Evolutionary conservation across 345 rosid species (phyloP).

Genomic region (Populus euphratica): DNA sequence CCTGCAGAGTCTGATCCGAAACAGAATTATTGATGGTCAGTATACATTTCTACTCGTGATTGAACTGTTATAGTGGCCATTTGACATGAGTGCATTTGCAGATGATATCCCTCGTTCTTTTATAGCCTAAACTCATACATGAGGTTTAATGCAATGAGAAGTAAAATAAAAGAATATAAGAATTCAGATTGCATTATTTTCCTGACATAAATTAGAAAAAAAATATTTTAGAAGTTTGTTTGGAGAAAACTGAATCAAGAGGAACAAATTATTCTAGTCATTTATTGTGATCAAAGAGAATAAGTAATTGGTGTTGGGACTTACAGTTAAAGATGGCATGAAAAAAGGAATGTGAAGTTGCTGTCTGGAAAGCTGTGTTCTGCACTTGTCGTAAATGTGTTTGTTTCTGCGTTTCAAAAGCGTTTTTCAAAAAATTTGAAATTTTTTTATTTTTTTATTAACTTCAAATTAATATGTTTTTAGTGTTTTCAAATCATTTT

Average conservation of each 20-base stretch:
- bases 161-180: not conserved
- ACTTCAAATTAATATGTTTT: too few relatives aligned
- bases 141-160: not conserved
- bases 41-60: not conserved
- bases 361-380: not conserved
- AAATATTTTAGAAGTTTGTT: not conserved
- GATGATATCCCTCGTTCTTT: not conserved
- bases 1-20: constrained; percentile 89
- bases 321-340: not conserved
- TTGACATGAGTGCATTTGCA: not conserved
- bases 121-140: not conserved
- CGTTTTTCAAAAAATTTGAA: too few relatives aligned
- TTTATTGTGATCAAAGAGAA: not conserved
- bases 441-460: too few relatives aligned
- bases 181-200: not conserved
- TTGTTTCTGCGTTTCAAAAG: too few relatives aligned
- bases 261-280: not conserved
- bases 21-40: constrained; percentile 82
- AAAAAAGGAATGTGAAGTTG: not conserved
- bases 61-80: not conserved
- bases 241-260: not conserved
- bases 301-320: not conserved
- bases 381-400: not conserved
- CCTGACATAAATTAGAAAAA: not conserved
- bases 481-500: too few relatives aligned